Evolutionary conservation across 2,329 filamentous ascomycete species (phyloP), one percentile per base, ranked within the genome.

Genomic region (Microcyclospora pomicola): DNA sequence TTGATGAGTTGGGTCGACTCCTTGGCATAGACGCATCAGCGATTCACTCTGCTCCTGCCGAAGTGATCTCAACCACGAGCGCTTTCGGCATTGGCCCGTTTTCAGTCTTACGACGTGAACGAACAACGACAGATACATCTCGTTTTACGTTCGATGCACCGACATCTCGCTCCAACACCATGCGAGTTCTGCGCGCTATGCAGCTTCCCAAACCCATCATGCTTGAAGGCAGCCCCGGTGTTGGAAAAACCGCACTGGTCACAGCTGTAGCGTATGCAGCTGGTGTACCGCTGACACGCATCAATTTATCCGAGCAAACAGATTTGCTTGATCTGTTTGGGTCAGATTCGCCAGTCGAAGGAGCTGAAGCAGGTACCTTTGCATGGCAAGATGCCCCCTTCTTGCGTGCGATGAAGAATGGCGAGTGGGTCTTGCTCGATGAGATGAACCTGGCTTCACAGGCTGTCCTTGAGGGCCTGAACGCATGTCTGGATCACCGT

Each of bases 401-500:
- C 56, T 66, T 98, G 14, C 82, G 85, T 55, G 91, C 91, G 0
- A 96, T 98, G 88, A 91, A 96, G 56, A 82, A 76, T 41, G 91
- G 91, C 19, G 83, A 93, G 50, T 98, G 91, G 91, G 91, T 98
- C 9, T 67, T 98, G 19, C 71, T 98, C 0, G 91, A 98, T 54
- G 91, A 98, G 65, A 98, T 98, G 91, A 98, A 98, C 52, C 65
- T 98, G 45, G 91, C 92, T 1, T 96, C 88, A 0, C 91, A 98
- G 57, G 93, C 88, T 4, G 87, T 98, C 2, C 72, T 98, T 1
- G 91, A 98, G 63, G 92, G 91, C 45, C 67, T 98, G 27, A 98
- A 98, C 49, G 88, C 91, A 15, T 96, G 91, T 64, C 71, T 98
- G 24, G 91, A 98, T 59, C 92, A 98, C 58, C 78, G 92, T 60